phyloP scores from a whole-genome alignment of 306 rosid genomes.

The Carpinus viminea region DNA sequence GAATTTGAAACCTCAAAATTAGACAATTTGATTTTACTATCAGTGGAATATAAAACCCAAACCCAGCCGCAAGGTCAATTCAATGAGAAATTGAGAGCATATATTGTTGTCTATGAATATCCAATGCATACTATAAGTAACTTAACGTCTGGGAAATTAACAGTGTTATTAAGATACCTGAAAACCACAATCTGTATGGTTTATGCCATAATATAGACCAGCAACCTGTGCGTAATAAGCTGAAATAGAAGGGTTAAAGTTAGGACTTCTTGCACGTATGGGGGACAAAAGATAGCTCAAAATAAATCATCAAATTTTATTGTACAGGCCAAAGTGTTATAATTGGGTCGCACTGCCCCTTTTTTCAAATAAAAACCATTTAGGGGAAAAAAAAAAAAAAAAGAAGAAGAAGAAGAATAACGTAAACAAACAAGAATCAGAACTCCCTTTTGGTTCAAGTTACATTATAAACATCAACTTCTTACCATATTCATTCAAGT shows the following conservation, averaged over 20 bases:
- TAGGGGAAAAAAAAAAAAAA: too few species aligned
- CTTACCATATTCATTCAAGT: slow-evolving; percentile 90
- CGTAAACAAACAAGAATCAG: background rate
- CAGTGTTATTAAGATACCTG: slow-evolving; percentile 49
- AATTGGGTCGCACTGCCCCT: background rate
- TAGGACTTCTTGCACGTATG: background rate
- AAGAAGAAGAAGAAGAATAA: background rate
- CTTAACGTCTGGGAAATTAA: background rate
- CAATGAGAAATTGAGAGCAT: background rate
- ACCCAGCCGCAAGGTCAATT: background rate
- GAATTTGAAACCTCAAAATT: too few species aligned
- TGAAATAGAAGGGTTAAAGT: slow-evolving; percentile 40
- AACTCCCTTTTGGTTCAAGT: background rate
- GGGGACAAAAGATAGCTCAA: background rate
- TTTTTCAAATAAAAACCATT: background rate
- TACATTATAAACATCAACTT: background rate
- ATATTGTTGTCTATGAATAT: background rate
- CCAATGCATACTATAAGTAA: background rate
- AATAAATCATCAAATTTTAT: background rate
- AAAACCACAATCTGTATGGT: slow-evolving; percentile 60
- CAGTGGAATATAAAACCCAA: background rate
- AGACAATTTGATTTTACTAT: background rate
- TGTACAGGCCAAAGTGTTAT: background rate
- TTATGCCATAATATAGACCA: slow-evolving; percentile 67
- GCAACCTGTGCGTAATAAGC: slow-evolving; percentile 92